Conservation (phyloP, 225 moss, liverwort and hornwort species). For the Anthoceros angustus region DNA sequence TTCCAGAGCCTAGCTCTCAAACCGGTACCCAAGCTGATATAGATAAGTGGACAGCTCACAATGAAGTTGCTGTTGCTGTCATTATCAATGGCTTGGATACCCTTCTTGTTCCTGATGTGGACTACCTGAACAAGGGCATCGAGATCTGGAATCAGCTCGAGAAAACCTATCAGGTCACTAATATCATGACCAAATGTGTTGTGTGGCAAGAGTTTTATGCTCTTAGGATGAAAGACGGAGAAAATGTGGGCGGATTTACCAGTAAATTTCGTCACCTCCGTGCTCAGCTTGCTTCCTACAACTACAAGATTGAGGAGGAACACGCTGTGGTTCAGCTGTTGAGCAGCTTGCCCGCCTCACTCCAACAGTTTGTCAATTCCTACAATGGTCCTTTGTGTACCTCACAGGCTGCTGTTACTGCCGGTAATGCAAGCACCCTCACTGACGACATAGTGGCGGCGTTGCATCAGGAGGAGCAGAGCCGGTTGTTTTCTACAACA, state of each 20-base stretch:
- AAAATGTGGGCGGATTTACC: not conserved
- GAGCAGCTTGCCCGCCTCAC: not conserved
- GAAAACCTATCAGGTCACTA: not conserved
- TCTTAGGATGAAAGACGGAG: not conserved
- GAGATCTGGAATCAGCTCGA: not conserved
- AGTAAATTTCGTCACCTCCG: slow-evolving; percentile 1
- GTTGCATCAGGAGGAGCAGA: not conserved
- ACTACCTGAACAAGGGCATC: not conserved
- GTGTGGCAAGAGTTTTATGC: not conserved
- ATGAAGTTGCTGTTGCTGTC: not conserved
- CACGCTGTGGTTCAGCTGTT: slow-evolving; percentile 1
- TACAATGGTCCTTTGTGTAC: not conserved
- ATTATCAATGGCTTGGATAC: not conserved
- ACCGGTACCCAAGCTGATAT: not conserved
- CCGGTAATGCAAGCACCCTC: not conserved
- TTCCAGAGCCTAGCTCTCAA: not conserved
- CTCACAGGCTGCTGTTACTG: not conserved
- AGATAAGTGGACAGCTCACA: not conserved
- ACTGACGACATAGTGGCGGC: not conserved
- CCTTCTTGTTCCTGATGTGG: not conserved
- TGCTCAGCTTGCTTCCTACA: not conserved
- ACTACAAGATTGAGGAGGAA: not conserved
- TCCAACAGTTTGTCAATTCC: not conserved
- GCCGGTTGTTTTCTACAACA: not conserved
- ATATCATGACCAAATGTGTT: not conserved